phyloP scores from a whole-genome alignment of 257 asterid species.

The Fraxinus pennsylvanica region DNA sequence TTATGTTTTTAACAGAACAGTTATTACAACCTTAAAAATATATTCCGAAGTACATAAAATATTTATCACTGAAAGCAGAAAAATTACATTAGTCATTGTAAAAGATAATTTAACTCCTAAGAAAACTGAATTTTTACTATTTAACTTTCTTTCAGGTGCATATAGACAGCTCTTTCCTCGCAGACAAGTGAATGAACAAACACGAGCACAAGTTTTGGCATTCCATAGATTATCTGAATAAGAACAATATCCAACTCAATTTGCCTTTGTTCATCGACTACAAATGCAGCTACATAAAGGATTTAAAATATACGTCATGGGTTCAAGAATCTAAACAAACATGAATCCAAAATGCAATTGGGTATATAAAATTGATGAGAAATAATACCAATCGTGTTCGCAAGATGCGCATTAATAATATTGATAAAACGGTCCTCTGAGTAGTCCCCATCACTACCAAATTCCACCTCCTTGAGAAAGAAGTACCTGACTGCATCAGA shows the following conservation, averaged over 20 bases:
- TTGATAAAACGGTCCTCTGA: constrained; percentile 91
- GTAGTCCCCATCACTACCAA: constrained; percentile 94
- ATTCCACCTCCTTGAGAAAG: constrained; percentile 94
- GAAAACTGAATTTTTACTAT: neutral
- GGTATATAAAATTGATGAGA: constrained; percentile 4
- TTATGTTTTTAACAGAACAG: neutral
- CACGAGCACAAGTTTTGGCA: neutral
- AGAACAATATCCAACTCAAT: neutral
- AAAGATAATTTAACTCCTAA: neutral
- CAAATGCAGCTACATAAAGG: neutral
- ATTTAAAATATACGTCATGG: neutral
- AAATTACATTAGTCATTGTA: neutral
- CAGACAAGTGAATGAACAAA: neutral
- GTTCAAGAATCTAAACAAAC: constrained; percentile 14
- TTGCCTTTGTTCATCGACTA: constrained; percentile 5
- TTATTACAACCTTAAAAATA: neutral
- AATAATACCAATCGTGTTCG: constrained; percentile 82
- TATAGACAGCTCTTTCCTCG: neutral
- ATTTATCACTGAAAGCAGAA: neutral
- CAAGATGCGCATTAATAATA: constrained; percentile 85
- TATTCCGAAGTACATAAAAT: neutral
- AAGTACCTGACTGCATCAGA: constrained; percentile 95
- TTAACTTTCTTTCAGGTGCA: neutral
- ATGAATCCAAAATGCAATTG: constrained; percentile 11
- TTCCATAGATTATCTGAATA: neutral